A percentile compares a stretch with the other conserved stretches of the same genome.
These are phyloP conservation scores for Simmondsia chinensis DNA, from an alignment of 148 eudicot species.

Conservation along the genomic window DNA sequence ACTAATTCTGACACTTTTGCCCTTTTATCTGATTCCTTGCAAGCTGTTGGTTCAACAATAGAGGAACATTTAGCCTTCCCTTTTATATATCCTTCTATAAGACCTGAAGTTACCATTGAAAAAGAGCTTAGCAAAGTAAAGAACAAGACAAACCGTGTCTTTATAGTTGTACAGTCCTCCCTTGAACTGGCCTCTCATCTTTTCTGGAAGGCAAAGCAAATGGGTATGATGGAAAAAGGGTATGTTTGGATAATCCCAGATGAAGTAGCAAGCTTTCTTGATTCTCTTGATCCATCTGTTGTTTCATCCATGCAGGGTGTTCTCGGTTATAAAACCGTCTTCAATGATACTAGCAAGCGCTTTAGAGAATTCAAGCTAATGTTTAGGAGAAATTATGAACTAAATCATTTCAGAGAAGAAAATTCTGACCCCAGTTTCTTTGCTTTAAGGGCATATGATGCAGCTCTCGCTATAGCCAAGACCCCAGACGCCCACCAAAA, in stretches of 20 bases:
- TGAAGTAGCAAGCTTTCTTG: constrained; percentile 21
- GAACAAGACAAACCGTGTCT: constrained; percentile 16
- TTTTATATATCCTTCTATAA: constrained; percentile 1
- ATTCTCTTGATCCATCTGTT: constrained; percentile 14
- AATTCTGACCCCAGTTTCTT: neutral
- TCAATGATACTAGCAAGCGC: constrained; percentile 2
- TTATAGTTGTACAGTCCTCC: constrained; percentile 16
- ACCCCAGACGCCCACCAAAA: too few species aligned
- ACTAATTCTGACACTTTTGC: constrained; percentile 11
- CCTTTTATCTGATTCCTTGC: constrained; percentile 25
- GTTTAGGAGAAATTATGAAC: neutral
- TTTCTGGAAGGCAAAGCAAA: constrained; percentile 22
- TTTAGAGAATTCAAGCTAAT: constrained; percentile 5
- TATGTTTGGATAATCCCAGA: constrained; percentile 31
- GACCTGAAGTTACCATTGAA: constrained; percentile 10
- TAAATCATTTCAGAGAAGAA: constrained; percentile 1
- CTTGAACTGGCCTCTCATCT: constrained; percentile 8
- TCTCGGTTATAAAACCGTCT: constrained; percentile 10
- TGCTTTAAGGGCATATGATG: constrained; percentile 10
- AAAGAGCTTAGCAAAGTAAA: constrained; percentile 12
- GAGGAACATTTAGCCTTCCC: constrained; percentile 15
- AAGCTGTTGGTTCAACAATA: constrained; percentile 12
- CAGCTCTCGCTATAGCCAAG: neutral
- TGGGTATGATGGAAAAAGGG: constrained; percentile 27
- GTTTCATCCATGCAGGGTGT: constrained; percentile 17